A percentile compares a stretch with the other conserved stretches of the same genome.
phyloP scores from a whole-genome alignment of 129 eudicot species.

The Helianthus tuberosus region DNA sequence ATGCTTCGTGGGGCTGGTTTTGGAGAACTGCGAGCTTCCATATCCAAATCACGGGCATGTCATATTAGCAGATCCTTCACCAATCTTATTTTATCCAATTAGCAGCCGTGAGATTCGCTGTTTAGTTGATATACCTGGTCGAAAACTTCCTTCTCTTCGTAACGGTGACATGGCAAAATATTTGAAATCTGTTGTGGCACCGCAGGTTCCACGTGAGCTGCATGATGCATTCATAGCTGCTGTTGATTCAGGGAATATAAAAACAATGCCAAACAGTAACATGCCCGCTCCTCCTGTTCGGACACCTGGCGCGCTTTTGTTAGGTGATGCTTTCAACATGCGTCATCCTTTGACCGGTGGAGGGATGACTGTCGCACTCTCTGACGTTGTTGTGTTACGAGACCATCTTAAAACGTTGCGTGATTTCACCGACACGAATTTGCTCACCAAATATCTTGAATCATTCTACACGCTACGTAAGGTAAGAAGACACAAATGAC shows the following conservation, averaged over 20 bases:
- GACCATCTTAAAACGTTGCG: constrained; percentile 48
- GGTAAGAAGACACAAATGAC: constrained; percentile 29
- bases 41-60: constrained; percentile 71
- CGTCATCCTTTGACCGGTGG: constrained; percentile 81
- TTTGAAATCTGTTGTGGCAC: constrained; percentile 57
- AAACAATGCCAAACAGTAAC: constrained; percentile 64
- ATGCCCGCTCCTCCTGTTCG: constrained; percentile 64
- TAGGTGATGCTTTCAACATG: constrained; percentile 84
- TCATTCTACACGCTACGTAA: constrained; percentile 70
- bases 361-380: constrained; percentile 80
- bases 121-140: constrained; percentile 67
- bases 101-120: constrained; percentile 64
- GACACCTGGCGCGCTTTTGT: constrained; percentile 57
- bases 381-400: constrained; percentile 59
- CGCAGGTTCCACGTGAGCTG: constrained; percentile 60
- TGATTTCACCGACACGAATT: constrained; percentile 48
- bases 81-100: constrained; percentile 57
- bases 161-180: constrained; percentile 63
- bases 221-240: constrained; percentile 51
- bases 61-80: constrained; percentile 66
- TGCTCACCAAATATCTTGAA: constrained; percentile 50
- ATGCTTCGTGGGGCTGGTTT: constrained; percentile 63
- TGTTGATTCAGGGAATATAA: constrained; percentile 52
- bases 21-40: constrained; percentile 67
- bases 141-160: constrained; percentile 61